Conservation (phyloP, 2,329 filamentous ascomycete species). For the Xylariaceae sp. region DNA sequence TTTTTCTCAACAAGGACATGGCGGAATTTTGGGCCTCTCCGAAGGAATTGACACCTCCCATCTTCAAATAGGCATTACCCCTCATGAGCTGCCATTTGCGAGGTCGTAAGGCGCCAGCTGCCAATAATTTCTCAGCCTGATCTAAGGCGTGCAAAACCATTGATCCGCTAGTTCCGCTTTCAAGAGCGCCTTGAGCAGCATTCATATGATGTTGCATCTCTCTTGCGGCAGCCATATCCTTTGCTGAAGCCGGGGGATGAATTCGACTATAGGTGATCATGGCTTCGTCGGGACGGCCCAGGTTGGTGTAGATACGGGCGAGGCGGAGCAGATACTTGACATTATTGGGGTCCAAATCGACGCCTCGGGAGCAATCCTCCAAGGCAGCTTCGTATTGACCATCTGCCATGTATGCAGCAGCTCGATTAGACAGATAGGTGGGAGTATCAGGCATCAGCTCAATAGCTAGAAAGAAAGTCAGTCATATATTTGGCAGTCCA, state of each 20-base stretch:
- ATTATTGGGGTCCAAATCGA: conserved; percentile 80
- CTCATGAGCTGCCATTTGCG: conserved; percentile 93
- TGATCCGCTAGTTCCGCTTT: conserved; percentile 73
- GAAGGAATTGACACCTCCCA: conserved; percentile 83
- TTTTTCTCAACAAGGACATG: conserved; percentile 78
- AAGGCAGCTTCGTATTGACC: conserved; percentile 74
- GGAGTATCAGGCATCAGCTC: conserved; percentile 80
- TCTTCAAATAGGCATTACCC: conserved; percentile 86
- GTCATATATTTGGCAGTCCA: conserved; percentile 5
- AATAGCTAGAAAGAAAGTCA: conserved; percentile 62
- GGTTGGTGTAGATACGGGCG: conserved; percentile 81
- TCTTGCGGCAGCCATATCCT: conserved; percentile 78
- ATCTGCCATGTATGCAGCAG: conserved; percentile 88
- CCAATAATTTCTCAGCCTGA: conserved; percentile 79
- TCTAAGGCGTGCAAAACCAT: conserved; percentile 92
- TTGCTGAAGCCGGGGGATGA: conserved; percentile 72
- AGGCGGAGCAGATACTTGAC: conserved; percentile 83
- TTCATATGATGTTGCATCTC: conserved; percentile 80
- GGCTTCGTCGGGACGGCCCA: conserved; percentile 85
- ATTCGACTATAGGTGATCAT: conserved; percentile 78
- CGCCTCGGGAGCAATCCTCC: conserved; percentile 79
- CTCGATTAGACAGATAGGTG: conserved; percentile 91
- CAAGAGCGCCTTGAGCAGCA: conserved; percentile 73
- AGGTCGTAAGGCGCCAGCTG: conserved; percentile 70
- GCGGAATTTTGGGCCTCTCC: conserved; percentile 91